A percentile compares a stretch with the other conserved stretches of the same genome.
Evolutionary conservation across 2,329 filamentous ascomycete species (phyloP).

Genomic region (Aureobasidium subglaciale): DNA sequence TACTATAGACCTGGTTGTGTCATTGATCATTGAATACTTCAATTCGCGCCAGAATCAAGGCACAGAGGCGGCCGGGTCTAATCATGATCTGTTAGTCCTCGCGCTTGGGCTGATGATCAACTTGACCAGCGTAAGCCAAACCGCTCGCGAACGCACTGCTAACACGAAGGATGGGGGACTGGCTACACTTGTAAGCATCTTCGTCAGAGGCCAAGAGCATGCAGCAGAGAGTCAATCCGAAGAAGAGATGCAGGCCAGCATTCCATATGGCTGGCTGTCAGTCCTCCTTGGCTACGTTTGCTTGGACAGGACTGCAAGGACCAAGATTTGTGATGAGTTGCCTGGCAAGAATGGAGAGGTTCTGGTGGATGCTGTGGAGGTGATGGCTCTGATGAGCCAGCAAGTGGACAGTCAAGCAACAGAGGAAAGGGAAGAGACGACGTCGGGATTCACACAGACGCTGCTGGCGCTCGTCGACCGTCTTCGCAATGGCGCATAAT

Average conservation of each 20-base stretch:
- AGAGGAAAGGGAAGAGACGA: constrained; percentile 41
- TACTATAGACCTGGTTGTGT: constrained; percentile 40
- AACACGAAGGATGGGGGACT: constrained; percentile 17
- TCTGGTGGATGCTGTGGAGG: constrained; percentile 52
- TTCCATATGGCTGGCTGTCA: constrained; percentile 79
- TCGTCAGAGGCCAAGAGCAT: constrained; percentile 24
- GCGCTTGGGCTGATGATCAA: constrained; percentile 81
- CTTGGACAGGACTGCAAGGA: constrained; percentile 44
- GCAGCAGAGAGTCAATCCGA: constrained; percentile 56
- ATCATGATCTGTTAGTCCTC: constrained; percentile 67
- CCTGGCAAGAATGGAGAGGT: constrained; percentile 41
- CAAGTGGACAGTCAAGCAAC: constrained; percentile 48
- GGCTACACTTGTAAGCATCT: constrained; percentile 22
- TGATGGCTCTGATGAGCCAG: constrained; percentile 55
- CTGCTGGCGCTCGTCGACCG: constrained; percentile 45
- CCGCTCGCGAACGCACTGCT: constrained; percentile 36
- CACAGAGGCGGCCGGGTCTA: constrained; percentile 40
- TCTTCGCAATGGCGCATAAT: neutral
- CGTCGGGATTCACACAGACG: constrained; percentile 46
- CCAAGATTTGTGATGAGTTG: constrained; percentile 28
- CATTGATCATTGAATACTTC: constrained; percentile 24
- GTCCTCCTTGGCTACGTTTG: constrained; percentile 78
- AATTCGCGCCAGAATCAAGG: constrained; percentile 15
- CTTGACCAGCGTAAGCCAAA: constrained; percentile 68
- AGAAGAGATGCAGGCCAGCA: constrained; percentile 66